Conservation (phyloP, 2,329 filamentous ascomycete genomes). For the Aureobasidium pullulans region DNA sequence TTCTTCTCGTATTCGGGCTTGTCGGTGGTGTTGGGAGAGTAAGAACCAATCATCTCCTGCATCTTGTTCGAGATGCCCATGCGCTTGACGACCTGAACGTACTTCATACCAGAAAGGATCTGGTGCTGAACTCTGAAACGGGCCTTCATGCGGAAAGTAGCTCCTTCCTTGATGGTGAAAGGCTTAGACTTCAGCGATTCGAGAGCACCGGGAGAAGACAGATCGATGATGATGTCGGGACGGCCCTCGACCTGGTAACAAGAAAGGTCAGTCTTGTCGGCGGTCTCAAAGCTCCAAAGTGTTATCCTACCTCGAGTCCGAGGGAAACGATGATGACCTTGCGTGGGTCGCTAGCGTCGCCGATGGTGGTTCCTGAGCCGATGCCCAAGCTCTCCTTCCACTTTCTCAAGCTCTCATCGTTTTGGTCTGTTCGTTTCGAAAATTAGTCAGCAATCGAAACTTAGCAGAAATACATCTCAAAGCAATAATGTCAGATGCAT, state of each 20-base stretch:
- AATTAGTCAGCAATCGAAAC: neutral
- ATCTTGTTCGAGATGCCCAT: constrained; percentile 86
- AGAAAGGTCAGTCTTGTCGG: neutral
- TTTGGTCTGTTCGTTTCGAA: constrained; percentile 43
- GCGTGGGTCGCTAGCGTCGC: constrained; percentile 63
- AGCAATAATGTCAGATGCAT: neutral
- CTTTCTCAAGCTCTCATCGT: constrained; percentile 90
- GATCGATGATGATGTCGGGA: constrained; percentile 78
- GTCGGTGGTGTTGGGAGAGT: constrained; percentile 84
- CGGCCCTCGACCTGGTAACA: constrained; percentile 57
- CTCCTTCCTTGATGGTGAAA: constrained; percentile 95
- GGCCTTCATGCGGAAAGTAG: constrained; percentile 88
- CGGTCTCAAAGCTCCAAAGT: neutral
- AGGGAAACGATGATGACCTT: constrained; percentile 91
- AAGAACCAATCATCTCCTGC: constrained; percentile 97
- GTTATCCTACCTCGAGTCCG: constrained; percentile 56
- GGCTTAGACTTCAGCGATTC: constrained; percentile 78
- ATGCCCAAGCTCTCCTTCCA: constrained; percentile 97
- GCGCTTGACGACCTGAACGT: constrained; percentile 87
- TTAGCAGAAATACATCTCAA: neutral
- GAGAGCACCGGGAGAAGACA: constrained; percentile 66
- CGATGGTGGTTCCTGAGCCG: constrained; percentile 49
- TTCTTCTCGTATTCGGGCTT: constrained; percentile 81
- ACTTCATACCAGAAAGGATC: constrained; percentile 90
- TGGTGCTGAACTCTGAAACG: constrained; percentile 95